phyloP scores from a whole-genome alignment of 129 eudicot species.

The Escallonia rubra region DNA sequence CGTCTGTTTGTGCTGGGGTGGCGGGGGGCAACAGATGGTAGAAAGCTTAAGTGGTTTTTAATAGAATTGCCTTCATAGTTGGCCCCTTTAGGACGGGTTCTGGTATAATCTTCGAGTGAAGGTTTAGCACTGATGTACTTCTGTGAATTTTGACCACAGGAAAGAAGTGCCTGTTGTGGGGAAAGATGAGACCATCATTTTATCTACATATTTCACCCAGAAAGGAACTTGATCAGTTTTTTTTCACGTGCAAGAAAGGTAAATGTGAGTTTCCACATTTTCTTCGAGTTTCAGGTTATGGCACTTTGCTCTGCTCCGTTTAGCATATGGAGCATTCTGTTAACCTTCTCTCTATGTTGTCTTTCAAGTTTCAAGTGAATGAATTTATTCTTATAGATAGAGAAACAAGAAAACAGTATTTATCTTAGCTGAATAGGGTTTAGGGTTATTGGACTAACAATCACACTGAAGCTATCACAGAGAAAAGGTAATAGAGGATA shows the following conservation, averaged over 20 bases:
- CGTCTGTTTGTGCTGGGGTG: too few species aligned
- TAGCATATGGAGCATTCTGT: too few species aligned
- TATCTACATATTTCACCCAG: conserved; percentile 61
- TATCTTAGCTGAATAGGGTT: too few species aligned
- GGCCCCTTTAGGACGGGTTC: background rate
- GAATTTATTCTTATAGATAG: too few species aligned
- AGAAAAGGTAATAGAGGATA: too few species aligned
- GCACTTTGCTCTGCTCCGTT: too few species aligned
- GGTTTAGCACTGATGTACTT: conserved; percentile 1
- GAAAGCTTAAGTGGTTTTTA: too few species aligned
- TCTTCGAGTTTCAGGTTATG: background rate
- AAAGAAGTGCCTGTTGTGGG: conserved; percentile 52
- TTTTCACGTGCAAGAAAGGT: background rate
- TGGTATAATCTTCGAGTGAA: background rate
- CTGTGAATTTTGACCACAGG: conserved; percentile 36
- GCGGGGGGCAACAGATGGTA: background rate
- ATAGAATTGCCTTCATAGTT: background rate
- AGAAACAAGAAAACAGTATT: too few species aligned
- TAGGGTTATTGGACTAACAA: too few species aligned
- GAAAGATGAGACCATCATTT: conserved; percentile 34
- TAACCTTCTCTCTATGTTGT: too few species aligned
- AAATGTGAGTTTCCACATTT: background rate
- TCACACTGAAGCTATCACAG: too few species aligned
- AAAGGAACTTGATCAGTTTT: conserved; percentile 26
- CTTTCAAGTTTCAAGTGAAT: too few species aligned